Base-by-base conservation (phyloP, 768 basidiomycete genomes). In the Termitomyces eurrhizus region DNA sequence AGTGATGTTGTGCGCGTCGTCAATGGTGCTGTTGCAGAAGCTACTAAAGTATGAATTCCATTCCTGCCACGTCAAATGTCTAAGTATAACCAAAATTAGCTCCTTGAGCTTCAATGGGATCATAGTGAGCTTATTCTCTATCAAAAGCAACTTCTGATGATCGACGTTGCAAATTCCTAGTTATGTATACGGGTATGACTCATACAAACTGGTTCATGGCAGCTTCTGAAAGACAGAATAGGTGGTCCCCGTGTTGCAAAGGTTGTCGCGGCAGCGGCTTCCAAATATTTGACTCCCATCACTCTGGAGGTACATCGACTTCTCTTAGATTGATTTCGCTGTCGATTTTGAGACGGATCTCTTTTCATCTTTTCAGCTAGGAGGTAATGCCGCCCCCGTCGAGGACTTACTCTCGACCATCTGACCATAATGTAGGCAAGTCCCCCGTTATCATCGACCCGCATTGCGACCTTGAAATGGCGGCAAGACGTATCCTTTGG, bases 401-500 rank as follows among this genome's bases (percentile, higher is more conserved):
- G 16, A 46, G 39, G 26, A 18, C 24, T 21, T 12, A 18, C 26
- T 29, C 2, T 5, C 33, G 21, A 12, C 11, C 11, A 8, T 12
- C 33, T 37, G 24, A 48, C 4, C 21, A 1, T 32, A 21, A 36
- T 51, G 26, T 42, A 68, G 87, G 91, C 29, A 92, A 93, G 70
- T 86, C 82, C 1, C 91, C 92, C 1, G 89, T 85, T 21, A 76
- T 93, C 62, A 75, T 95, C 48, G 89, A 93, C 70, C 79, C 89
- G 0, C 78, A 75, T 24, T 85, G 83, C 57, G 87, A 94, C 68
- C 73, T 93, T 53, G 78, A 85, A 59, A 73, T 79, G 5, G 80
- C 87, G 0, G 89, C 90, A 3, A 81, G 80, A 46, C 80, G 92
- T n/a, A 78, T 95, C 48, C 70, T 93, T 39, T 93, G 90, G 90